Evolutionary conservation across 2,329 filamentous ascomycete species (phyloP).

Genomic region (Paraconiothyrium brasiliense): DNA sequence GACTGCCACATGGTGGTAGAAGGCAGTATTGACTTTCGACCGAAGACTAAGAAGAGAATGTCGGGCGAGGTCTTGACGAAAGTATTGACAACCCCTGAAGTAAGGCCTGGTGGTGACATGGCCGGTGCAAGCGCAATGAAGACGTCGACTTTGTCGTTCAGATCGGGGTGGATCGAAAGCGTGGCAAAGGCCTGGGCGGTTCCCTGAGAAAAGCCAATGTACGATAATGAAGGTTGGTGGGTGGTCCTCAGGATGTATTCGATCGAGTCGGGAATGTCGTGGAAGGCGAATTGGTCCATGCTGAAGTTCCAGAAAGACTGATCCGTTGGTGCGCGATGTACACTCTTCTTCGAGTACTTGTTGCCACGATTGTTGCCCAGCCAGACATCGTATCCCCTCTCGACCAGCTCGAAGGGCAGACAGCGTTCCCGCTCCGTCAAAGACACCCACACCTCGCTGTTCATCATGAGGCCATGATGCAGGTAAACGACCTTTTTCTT

Average conservation of each 20-base stretch:
- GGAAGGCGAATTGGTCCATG: constrained; percentile 97
- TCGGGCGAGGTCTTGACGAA: constrained; percentile 93
- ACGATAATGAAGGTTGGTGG: constrained; percentile 83
- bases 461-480: constrained; percentile 97
- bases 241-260: constrained; percentile 89
- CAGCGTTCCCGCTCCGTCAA: constrained; percentile 86
- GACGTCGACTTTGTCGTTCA: constrained; percentile 93
- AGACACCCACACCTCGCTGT: constrained; percentile 98
- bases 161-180: constrained; percentile 86
- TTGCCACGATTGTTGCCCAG: constrained; percentile 97
- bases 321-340: constrained; percentile 77
- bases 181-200: constrained; percentile 97
- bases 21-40: constrained; percentile 87
- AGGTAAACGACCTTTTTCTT: constrained; percentile 90
- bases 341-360: constrained; percentile 97
- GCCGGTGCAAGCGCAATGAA: constrained; percentile 96
- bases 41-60: constrained; percentile 91
- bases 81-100: constrained; percentile 89
- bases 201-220: constrained; percentile 96
- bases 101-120: constrained; percentile 92
- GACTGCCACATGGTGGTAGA: constrained; percentile 98
- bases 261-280: constrained; percentile 96
- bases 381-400: constrained; percentile 96
- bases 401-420: constrained; percentile 87
- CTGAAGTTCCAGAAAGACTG: constrained; percentile 95